A percentile compares a stretch with the other conserved stretches of the same genome.
Conservation (phyloP, 768 basidiomycete species). For the Rhodotorula sphaerocarpa region DNA sequence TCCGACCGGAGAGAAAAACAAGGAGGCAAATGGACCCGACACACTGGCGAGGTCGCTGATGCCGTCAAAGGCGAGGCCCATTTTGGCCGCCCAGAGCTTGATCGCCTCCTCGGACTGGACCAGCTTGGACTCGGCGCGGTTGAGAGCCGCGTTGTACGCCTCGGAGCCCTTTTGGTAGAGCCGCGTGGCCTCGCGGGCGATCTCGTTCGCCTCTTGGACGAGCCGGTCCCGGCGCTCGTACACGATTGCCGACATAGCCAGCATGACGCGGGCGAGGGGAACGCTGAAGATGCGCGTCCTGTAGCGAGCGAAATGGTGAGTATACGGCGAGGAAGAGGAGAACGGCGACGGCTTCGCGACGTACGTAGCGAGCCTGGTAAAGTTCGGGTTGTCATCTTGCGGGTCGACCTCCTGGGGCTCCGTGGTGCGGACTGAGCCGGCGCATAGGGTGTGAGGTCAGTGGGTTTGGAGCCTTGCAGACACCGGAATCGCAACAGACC, state of each 20-base stretch:
- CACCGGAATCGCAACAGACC: no score
- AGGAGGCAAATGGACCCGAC: constrained; percentile 9
- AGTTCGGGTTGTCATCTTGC: constrained; percentile 11
- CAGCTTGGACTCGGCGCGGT: not conserved
- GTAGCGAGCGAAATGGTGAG: not conserved
- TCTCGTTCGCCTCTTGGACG: constrained; percentile 2
- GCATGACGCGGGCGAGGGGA: constrained; percentile 20
- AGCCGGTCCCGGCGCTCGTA: constrained; percentile 18
- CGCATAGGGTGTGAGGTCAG: not conserved
- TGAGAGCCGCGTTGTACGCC: not conserved
- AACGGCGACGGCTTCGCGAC: not conserved
- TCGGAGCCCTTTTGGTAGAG: not conserved
- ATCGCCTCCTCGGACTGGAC: constrained; percentile 11
- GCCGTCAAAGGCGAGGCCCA: constrained; percentile 22
- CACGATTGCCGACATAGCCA: constrained; percentile 23
- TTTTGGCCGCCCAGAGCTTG: constrained; percentile 3
- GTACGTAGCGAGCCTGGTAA: constrained; percentile 10
- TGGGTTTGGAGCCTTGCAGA: not conserved
- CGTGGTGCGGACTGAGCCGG: constrained; percentile 1
- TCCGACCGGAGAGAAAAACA: constrained; percentile 14
- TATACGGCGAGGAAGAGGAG: not conserved
- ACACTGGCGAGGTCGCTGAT: constrained; percentile 11
- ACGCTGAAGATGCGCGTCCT: constrained; percentile 21
- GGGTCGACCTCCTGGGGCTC: not conserved
- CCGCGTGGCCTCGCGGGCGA: not conserved